Evolutionary conservation across 345 rosid species (phyloP).

Genomic region (Citrus sinensis): DVS_A1.0 CM039169.1:2134001-2134500

Average conservation of each 20-base stretch:
- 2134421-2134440: constrained; percentile 51
- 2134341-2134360: constrained; percentile 82
- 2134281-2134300: constrained; percentile 22
- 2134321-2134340: constrained; percentile 91
- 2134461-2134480: constrained; percentile 82
- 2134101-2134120: constrained; percentile 73
- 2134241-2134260: neutral
- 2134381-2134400: constrained; percentile 75
- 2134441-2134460: constrained; percentile 57
- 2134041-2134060: constrained; percentile 60
- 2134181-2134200: neutral
- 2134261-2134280: neutral
- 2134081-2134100: constrained; percentile 90
- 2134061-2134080: constrained; percentile 77
- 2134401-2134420: constrained; percentile 53
- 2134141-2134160: constrained; percentile 81
- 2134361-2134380: constrained; percentile 76
- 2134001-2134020: constrained; percentile 63
- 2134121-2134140: constrained; percentile 81
- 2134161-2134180: neutral
- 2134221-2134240: neutral
- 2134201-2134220: neutral
- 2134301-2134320: constrained; percentile 78
- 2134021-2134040: constrained; percentile 60
- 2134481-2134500: constrained; percentile 72